A percentile compares a stretch with the other conserved stretches of the same genome.
These are phyloP conservation scores for Suillus bovinus DNA, from an alignment of 768 basidiomycete species.

Conservation along the genomic window DNA sequence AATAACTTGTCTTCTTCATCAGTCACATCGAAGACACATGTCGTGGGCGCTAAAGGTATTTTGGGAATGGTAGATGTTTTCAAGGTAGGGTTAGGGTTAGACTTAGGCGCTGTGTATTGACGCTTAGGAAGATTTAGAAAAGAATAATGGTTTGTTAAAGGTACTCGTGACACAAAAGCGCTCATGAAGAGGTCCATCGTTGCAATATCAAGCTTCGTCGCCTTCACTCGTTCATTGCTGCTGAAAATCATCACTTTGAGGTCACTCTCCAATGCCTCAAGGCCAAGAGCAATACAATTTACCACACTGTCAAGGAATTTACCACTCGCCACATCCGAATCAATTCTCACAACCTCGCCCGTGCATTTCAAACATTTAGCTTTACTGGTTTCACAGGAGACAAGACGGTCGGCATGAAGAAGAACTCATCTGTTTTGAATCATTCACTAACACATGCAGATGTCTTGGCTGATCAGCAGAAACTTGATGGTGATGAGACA, in stretches of 20 bases:
- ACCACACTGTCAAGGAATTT: not conserved
- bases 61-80: too few species aligned
- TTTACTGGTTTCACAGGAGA: not conserved
- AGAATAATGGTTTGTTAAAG: too few species aligned
- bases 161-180: too few species aligned
- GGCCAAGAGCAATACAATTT: not conserved
- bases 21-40: too few species aligned
- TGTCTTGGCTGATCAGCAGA: not conserved
- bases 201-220: not conserved
- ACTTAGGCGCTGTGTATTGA: too few species aligned
- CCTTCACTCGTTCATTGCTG: not conserved
- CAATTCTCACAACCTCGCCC: not conserved
- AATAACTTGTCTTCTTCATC: too few species aligned
- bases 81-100: too few species aligned
- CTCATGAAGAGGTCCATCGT: not conserved
- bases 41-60: too few species aligned
- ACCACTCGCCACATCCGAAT: not conserved
- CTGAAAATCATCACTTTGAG: not conserved
- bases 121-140: too few species aligned
- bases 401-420: not conserved
- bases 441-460: not conserved
- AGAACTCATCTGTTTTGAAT: not conserved
- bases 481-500: too few species aligned
- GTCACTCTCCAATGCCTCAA: not conserved
- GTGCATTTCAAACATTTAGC: not conserved